Evolutionary conservation across 306 rosid genomes (phyloP), one percentile per base, ranked within the genome.

Genomic region (Cercis canadensis): DNA sequence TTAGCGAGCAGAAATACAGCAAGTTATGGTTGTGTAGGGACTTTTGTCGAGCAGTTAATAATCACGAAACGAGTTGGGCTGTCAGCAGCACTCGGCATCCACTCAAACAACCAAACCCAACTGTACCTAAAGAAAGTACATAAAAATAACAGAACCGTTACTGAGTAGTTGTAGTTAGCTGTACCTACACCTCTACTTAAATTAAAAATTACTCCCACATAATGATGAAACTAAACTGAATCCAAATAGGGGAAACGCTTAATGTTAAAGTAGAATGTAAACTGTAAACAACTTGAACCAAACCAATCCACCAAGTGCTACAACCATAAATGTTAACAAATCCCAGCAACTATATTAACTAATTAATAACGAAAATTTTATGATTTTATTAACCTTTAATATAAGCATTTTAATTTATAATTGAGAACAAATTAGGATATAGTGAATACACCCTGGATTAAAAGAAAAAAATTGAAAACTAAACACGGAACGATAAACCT

Each of bases 101-200:
- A 44, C 55, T 45, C 16, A 65, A 47, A 46, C 67, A 62, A 62
- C 81, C 61, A 55, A 70, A 77, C 56, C 55, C 67, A 33, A 76
- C 39, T 34, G 41, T 0, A 14, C 10, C 11, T 18, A 9, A 41
- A 24, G 40, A 51, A 59, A 19, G 12, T 17, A 13, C 21, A 39
- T 12, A 1, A 21, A 17, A 18, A 24, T 4, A 4, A 34, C 64
- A 29, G 8, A 43, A 55, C 52, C 33, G 60, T 34, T 33, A 71
- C 51, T 15, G 37, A 39, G 62, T 52, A 62, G 81, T 62, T 69
- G 53, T 61, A 15, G 66, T 76, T 62, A 62, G 66, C 61, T 52
- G 54, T 53, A 69, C n/a, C n/a, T n/a, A n/a, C n/a, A n/a, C n/a
- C n/a, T n/a, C n/a, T n/a, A n/a, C 71, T 71, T 19, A 46, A 54